Evolutionary conservation across 2,329 filamentous ascomycete genomes (phyloP).

Genomic region (Penicillium hordei): DNA sequence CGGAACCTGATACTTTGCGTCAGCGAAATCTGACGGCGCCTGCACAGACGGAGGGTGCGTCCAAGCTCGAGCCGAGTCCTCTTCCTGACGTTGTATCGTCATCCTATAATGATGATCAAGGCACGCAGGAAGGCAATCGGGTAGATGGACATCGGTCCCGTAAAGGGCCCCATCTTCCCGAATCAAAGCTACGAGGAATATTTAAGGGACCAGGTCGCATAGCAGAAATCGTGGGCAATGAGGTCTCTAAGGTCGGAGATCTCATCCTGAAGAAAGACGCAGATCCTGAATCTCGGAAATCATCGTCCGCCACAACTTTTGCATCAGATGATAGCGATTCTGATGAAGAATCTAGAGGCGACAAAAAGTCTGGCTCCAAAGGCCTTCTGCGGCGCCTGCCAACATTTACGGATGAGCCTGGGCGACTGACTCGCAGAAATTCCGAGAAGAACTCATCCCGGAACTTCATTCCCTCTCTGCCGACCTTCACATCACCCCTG

Average conservation of each 20-base stretch:
- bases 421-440: conserved; percentile 33
- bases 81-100: conserved; percentile 29
- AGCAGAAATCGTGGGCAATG: conserved; percentile 68
- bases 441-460: conserved; percentile 38
- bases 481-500: conserved; percentile 53
- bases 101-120: conserved; percentile 26
- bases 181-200: conserved; percentile 68
- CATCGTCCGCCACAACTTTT: conserved; percentile 46
- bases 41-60: conserved; percentile 17
- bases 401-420: conserved; percentile 37
- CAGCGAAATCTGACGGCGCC: conserved; percentile 17
- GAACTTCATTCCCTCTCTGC: conserved; percentile 48
- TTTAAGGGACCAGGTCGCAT: conserved; percentile 72
- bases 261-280: conserved; percentile 60
- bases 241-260: conserved; percentile 62
- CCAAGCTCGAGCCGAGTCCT: conserved; percentile 31
- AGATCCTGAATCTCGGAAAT: conserved; percentile 43
- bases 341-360: conserved; percentile 45
- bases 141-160: conserved; percentile 28
- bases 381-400: conserved; percentile 33
- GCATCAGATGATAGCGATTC: conserved; percentile 51
- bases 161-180: conserved; percentile 38
- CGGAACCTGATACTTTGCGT: conserved; percentile 18
- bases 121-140: conserved; percentile 21
- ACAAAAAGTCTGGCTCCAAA: conserved; percentile 31